Base-by-base conservation (phyloP, 208 protist genomes). In the Trypanosoma scelopori region DNA sequence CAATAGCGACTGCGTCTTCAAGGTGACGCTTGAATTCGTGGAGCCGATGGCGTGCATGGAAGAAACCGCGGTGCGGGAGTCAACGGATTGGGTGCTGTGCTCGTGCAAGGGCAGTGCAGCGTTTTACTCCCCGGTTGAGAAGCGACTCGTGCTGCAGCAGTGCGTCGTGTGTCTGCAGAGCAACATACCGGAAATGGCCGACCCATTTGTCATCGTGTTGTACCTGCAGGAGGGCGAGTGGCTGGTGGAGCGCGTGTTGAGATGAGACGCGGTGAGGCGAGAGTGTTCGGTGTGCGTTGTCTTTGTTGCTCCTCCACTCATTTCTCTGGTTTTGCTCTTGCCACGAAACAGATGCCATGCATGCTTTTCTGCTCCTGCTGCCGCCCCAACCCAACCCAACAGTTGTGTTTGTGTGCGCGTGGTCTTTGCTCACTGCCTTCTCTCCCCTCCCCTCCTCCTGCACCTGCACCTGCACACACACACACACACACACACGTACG, bases 11-110 rank as follows among this genome's bases (percentile, higher is more conserved):
- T 63, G 69, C 51, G 64, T 81, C 46, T 91, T 91, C 53, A 91
- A 91, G 57, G 75, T 82, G 22, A 91, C 85, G n/a, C 57, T 91
- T 9, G 79, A 92, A 50, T 89, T 92, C 49, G 25, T 76, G 0
- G 78, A 87, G 65, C 74, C 60, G 22, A 72, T 93, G 56, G 53
- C 62, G 43, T 93, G 87, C 60, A 67, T 82, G 4, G 74, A 78
- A 39, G 82, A 87, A 47, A 93, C 79, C 2, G 87, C 87, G 16
- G 87, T 93, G 66, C 87, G 87, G 20, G 87, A 93, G 65, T 84
- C 65, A 3, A 93, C 87, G 4, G 87, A 93, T 50, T 93, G 87
- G 84, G 74, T 90, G 55, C 67, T 93, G 30, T 86, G 82, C 64
- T 79, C 68, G 39, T 90, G 87, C 53, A 60, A 65, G 12, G 87